Evolutionary conservation across 352 stramenopile species (phyloP).

Genomic region (Phytophthora pluvialis): DNA sequence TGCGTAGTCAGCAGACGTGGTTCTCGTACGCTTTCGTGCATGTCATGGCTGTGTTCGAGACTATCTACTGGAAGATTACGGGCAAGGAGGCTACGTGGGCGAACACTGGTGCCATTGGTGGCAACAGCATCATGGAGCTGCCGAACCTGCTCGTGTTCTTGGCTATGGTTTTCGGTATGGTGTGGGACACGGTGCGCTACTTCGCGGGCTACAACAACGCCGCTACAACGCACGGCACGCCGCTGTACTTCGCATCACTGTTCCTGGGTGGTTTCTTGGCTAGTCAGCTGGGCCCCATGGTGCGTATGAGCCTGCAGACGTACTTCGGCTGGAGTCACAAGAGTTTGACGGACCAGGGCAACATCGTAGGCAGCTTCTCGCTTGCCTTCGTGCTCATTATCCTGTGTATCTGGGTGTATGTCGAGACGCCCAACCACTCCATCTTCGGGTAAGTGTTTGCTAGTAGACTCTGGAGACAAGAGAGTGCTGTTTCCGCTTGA

Average conservation of each 20-base stretch:
- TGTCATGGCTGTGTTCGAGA: slow-evolving; percentile 74
- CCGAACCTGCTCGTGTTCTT: slow-evolving; percentile 77
- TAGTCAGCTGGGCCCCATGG: slow-evolving; percentile 68
- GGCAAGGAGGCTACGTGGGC: slow-evolving; percentile 74
- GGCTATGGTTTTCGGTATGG: slow-evolving; percentile 64
- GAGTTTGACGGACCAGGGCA: slow-evolving; percentile 77
- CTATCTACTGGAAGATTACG: slow-evolving; percentile 81
- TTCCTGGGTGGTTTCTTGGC: slow-evolving; percentile 69
- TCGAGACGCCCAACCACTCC: slow-evolving; percentile 65
- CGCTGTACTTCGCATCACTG: slow-evolving; percentile 67
- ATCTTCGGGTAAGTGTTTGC: slow-evolving; percentile 41
- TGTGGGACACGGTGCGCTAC: slow-evolving; percentile 71
- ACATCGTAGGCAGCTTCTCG: slow-evolving; percentile 75
- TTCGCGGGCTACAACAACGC: slow-evolving; percentile 79
- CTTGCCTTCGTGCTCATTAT: slow-evolving; percentile 71
- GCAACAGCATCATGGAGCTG: slow-evolving; percentile 74
- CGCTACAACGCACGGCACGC: slow-evolving; percentile 64
- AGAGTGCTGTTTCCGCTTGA: slow-evolving; percentile 20
- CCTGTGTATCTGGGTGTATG: slow-evolving; percentile 81
- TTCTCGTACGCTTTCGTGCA: slow-evolving; percentile 84
- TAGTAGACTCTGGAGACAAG: slow-evolving; percentile 21
- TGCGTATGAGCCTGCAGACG: slow-evolving; percentile 75
- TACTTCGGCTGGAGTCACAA: slow-evolving; percentile 86
- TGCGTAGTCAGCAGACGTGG: slow-evolving; percentile 79
- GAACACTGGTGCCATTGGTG: slow-evolving; percentile 65